phyloP scores from a whole-genome alignment of 306 rosid genomes.

The Notholithocarpus densiflorus region DNA sequence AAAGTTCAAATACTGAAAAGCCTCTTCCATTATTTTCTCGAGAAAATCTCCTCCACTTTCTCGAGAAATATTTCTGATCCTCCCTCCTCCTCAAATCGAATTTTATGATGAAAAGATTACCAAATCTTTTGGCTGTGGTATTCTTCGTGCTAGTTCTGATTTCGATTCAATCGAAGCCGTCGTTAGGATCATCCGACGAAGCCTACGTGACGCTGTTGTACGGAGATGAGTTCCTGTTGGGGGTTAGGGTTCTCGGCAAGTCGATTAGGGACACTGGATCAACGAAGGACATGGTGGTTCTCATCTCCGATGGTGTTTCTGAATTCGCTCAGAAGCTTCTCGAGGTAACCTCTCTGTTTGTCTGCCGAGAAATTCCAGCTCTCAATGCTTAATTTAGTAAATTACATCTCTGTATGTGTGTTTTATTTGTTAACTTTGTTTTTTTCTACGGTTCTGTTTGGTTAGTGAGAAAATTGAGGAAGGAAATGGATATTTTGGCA shows the following conservation, averaged over 20 bases:
- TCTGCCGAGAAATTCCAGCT: background rate
- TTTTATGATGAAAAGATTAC: constrained; percentile 30
- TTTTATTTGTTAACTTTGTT: background rate
- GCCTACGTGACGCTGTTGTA: constrained; percentile 92
- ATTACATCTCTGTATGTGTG: background rate
- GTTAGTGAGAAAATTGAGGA: background rate
- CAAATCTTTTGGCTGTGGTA: constrained; percentile 13
- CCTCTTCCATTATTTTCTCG: background rate
- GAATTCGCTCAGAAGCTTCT: constrained; percentile 74
- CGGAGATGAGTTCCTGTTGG: constrained; percentile 94
- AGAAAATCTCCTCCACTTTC: background rate
- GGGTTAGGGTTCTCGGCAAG: constrained; percentile 93
- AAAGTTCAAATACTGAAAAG: background rate
- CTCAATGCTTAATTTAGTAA: background rate
- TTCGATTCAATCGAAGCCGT: constrained; percentile 31
- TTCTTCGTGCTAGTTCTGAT: constrained; percentile 19
- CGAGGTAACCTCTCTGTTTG: constrained; percentile 37
- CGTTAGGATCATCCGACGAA: constrained; percentile 46
- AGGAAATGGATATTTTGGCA: background rate
- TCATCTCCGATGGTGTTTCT: constrained; percentile 96
- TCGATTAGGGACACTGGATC: constrained; percentile 85
- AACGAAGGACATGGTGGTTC: constrained; percentile 81
- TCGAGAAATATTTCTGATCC: background rate
- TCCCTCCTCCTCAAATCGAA: too few species aligned
- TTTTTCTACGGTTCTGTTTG: background rate